Percentiles rank a stretch among this genome's conserved stretches.
Conservation (phyloP, 176 grass and related monocot genomes). For the Ensete ventricosum region DNA sequence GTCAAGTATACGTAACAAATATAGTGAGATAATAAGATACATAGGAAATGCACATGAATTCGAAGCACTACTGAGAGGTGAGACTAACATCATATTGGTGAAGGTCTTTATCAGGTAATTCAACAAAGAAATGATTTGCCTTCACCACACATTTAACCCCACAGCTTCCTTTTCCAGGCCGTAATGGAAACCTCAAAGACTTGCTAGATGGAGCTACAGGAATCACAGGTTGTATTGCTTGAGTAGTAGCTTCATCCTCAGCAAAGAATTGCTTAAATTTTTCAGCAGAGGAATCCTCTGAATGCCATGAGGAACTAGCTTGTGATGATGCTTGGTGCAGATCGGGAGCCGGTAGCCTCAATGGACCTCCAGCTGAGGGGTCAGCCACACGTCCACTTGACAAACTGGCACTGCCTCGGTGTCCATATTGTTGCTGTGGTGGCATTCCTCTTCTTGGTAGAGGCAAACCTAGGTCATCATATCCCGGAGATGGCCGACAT, state of each 20-base stretch:
- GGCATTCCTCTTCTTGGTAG: constrained; percentile 24
- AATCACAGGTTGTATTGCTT: constrained; percentile 22
- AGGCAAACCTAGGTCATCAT: not conserved
- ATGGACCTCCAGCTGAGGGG: constrained; percentile 8
- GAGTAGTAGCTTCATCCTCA: constrained; percentile 23
- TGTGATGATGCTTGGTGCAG: constrained; percentile 80
- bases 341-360: constrained; percentile 64
- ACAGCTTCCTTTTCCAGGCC: constrained; percentile 63
- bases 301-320: constrained; percentile 21
- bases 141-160: constrained; percentile 66
- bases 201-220: constrained; percentile 28
- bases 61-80: not conserved
- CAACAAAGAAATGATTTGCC: constrained; percentile 89
- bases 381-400: constrained; percentile 23
- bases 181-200: constrained; percentile 53
- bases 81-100: constrained; percentile 88
- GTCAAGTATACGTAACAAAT: not conserved
- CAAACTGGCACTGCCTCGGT: constrained; percentile 10
- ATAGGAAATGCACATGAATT: not conserved
- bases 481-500: constrained; percentile 16
- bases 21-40: not conserved
- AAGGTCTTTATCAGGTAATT: constrained; percentile 74
- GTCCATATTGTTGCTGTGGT: constrained; percentile 20
- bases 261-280: constrained; percentile 35
- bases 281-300: constrained; percentile 11